Percentiles rank a stretch among this genome's conserved stretches.
These are phyloP conservation scores for Dissophora globulifera DNA, from an alignment of 192 early-diverging fungal species.

Conservation along the genomic window DNA sequence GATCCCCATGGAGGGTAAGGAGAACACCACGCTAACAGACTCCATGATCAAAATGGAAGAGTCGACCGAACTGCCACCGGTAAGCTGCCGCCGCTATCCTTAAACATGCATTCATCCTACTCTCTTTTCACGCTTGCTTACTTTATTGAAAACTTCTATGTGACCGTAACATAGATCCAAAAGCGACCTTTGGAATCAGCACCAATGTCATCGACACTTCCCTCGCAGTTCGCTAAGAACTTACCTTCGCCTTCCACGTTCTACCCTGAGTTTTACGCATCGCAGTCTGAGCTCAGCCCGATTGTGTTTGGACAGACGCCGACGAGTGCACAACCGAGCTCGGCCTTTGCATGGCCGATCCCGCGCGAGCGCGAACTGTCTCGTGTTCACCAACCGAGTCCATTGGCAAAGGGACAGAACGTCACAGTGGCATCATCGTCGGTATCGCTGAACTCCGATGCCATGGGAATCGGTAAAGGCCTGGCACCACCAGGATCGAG, in stretches of 20 bases:
- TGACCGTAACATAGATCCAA: constrained; percentile 35
- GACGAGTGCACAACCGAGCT: constrained; percentile 66
- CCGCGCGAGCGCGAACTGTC: constrained; percentile 45
- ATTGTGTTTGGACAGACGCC: constrained; percentile 81
- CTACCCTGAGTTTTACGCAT: constrained; percentile 80
- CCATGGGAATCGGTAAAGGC: neutral
- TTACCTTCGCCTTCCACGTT: constrained; percentile 81
- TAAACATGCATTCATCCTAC: too few species aligned
- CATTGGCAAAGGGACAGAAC: constrained; percentile 55
- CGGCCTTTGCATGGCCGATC: constrained; percentile 79
- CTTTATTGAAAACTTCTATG: neutral
- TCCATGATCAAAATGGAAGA: constrained; percentile 49
- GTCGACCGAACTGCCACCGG: constrained; percentile 41
- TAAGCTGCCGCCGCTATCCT: too few species aligned
- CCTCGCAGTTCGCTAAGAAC: constrained; percentile 74
- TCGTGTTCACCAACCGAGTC: constrained; percentile 62
- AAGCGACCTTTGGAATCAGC: constrained; percentile 64
- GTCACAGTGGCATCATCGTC: constrained; percentile 9
- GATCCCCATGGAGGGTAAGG: constrained; percentile 52
- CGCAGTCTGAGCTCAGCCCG: constrained; percentile 77
- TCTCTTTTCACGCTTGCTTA: too few species aligned
- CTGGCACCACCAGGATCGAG: constrained; percentile 22
- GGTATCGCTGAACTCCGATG: too few species aligned
- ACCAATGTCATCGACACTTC: constrained; percentile 72
- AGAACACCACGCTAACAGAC: constrained; percentile 27